These are phyloP conservation scores for Pelargonium cotyledonis DNA, from an alignment of 441 rosid species.

Conservation along the genomic window DNA sequence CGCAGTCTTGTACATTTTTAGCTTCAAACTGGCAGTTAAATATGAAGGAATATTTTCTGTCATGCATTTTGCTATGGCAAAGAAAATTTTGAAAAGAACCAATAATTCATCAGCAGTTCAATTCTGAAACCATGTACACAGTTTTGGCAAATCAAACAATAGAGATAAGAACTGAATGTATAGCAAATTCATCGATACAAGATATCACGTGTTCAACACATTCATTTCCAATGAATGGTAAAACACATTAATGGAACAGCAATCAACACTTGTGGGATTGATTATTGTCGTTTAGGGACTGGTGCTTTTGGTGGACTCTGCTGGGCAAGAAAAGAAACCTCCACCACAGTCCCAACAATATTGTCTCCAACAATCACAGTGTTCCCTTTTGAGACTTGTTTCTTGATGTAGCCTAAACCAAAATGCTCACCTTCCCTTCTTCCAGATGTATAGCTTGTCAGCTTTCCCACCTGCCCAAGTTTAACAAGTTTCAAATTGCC, in stretches of 20 bases:
- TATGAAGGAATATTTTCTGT: no score
- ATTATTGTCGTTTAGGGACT: constrained; percentile 26
- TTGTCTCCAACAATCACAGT: constrained; percentile 52
- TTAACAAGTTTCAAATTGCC: neutral
- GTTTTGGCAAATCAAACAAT: neutral
- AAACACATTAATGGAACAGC: neutral
- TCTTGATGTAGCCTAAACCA: constrained; percentile 76
- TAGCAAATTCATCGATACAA: neutral
- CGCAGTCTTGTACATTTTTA: no score
- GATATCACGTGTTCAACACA: neutral
- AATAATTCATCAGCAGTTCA: neutral
- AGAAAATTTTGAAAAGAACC: no score
- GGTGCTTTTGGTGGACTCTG: constrained; percentile 45
- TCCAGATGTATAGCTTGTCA: constrained; percentile 65
- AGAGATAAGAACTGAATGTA: neutral
- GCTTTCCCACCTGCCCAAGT: constrained; percentile 54
- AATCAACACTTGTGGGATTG: neutral
- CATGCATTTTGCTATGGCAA: no score
- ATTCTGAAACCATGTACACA: neutral
- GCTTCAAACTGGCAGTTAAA: no score
- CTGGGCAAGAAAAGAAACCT: constrained; percentile 52
- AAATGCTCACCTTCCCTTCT: constrained; percentile 40
- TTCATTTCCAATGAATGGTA: neutral
- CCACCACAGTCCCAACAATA: constrained; percentile 41
- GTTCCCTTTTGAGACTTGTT: constrained; percentile 40